These are phyloP conservation scores for Pestalotiopsis sp. DNA, from an alignment of 2,329 filamentous ascomycete species.

Conservation along the genomic window DNA sequence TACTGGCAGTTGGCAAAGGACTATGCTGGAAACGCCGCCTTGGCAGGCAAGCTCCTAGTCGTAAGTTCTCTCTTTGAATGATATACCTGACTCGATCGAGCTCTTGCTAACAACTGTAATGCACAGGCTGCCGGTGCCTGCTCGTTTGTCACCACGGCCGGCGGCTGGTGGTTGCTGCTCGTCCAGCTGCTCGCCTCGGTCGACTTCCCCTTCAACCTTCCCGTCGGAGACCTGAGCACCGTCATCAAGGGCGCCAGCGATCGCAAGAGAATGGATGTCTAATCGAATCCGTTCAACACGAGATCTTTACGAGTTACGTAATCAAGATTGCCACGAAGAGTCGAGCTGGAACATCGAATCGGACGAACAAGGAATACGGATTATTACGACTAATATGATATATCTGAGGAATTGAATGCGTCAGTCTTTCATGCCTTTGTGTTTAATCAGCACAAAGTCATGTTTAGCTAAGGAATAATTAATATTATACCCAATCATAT, in stretches of 20 bases:
- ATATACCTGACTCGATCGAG: neutral
- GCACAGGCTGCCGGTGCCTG: constrained; percentile 21
- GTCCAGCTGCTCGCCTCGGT: constrained; percentile 21
- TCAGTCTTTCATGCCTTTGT: neutral
- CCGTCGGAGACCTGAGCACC: constrained; percentile 25
- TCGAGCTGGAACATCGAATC: neutral
- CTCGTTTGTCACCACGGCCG: constrained; percentile 20
- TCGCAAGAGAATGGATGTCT: neutral
- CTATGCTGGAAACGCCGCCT: constrained; percentile 29
- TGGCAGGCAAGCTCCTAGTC: constrained; percentile 31
- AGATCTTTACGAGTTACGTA: neutral
- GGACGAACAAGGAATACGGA: neutral
- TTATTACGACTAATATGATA: neutral
- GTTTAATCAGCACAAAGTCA: neutral
- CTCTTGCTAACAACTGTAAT: neutral
- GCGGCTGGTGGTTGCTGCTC: constrained; percentile 24
- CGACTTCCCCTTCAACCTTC: constrained; percentile 22
- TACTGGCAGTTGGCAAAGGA: constrained; percentile 59
- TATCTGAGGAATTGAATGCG: neutral
- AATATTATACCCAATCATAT: neutral
- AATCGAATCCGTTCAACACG: neutral
- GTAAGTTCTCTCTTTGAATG: constrained; percentile 19
- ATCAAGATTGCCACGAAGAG: neutral
- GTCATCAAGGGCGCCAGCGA: constrained; percentile 19
- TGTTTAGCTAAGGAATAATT: neutral